A percentile compares a stretch with the other conserved stretches of the same genome.
Conservation (phyloP, 148 eudicot species). For the Camellia lanceoleosa region DNA sequence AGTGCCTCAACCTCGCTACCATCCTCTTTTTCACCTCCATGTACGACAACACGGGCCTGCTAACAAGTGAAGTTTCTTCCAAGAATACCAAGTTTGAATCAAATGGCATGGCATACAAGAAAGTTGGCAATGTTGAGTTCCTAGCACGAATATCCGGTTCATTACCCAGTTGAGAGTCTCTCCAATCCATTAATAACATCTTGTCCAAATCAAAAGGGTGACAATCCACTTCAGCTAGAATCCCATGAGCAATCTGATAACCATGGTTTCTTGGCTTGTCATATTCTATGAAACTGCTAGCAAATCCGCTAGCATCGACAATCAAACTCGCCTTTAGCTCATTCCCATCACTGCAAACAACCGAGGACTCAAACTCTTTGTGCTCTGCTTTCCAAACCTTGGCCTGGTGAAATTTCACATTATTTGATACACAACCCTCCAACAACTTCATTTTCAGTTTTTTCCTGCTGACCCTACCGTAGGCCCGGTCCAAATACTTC, state of each 20-base stretch:
- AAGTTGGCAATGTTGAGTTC: conserved; percentile 39
- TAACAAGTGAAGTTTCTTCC: conserved; percentile 47
- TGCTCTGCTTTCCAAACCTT: conserved; percentile 39
- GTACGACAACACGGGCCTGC: conserved; percentile 41
- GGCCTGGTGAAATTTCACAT: conserved; percentile 36
- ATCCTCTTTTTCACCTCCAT: conserved; percentile 41
- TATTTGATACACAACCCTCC: conserved; percentile 31
- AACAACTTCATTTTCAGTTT: conserved; percentile 34
- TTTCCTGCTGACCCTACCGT: conserved; percentile 29
- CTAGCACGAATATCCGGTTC: conserved; percentile 32
- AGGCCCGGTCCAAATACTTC: conserved; percentile 41
- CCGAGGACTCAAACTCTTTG: conserved; percentile 44
- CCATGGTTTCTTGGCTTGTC: conserved; percentile 50
- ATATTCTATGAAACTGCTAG: conserved; percentile 38
- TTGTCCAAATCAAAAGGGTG: conserved; percentile 55
- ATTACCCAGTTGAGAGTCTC: conserved; percentile 51
- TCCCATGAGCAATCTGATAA: conserved; percentile 50
- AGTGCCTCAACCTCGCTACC: conserved; percentile 49
- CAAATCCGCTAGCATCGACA: conserved; percentile 51
- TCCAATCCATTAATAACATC: conserved; percentile 55
- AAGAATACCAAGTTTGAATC: conserved; percentile 42
- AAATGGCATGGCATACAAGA: conserved; percentile 55
- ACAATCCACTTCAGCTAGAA: conserved; percentile 45
- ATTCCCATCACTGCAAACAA: conserved; percentile 44
- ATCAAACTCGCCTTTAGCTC: conserved; percentile 37